Base-by-base conservation (phyloP, 306 rosid species). In the Acacia confusa region DNA sequence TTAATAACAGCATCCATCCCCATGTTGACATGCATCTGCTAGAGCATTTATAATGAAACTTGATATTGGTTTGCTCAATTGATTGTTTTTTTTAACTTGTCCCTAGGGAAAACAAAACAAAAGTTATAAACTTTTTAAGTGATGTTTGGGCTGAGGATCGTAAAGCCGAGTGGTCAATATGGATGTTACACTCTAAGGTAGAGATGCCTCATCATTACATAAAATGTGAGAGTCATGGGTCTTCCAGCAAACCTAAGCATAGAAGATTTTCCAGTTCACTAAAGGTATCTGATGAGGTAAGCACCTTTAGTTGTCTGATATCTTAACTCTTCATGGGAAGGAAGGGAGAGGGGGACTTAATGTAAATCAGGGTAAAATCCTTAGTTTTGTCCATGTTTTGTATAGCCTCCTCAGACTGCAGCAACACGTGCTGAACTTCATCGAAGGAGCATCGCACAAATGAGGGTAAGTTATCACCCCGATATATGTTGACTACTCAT, bases 131-230 rank as follows among this genome's bases (percentile, higher is more conserved):
- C 69, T 81, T 81, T 87, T 83, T 95, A 86, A 84, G 77, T 64
- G 92, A 92, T 77, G 79, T 79, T 15, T 95, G 97, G 97, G 83
- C 90, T 53, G 90, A 75, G 89, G 95, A 95, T 74, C 88, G 99
- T 72, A 89, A 88, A 87, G 87, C 94, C 64, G 99, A 95, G 57
- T 95, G 97, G 97, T 93, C 99, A 69, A 95, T 93, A 87, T 95
- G 99, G 99, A 93, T 93, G 97, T 89, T 95, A 44, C 86, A 93
- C 84, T 89, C 99, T 44, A 93, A 89, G 86, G 95, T 88, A 81
- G 99, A 95, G 87, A 93, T 95, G 99, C 99, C 99, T 72, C 95
- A 93, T 85, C 92, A 93, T 77, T 88, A 87, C 79, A 82, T 91
- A 79, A 93, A 83, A 80, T 84, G 88, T 80, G 86, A 85, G 65